Evolutionary conservation across 2,329 filamentous ascomycete genomes (phyloP).

Genomic region (Fusarium nematophilum): DNA sequence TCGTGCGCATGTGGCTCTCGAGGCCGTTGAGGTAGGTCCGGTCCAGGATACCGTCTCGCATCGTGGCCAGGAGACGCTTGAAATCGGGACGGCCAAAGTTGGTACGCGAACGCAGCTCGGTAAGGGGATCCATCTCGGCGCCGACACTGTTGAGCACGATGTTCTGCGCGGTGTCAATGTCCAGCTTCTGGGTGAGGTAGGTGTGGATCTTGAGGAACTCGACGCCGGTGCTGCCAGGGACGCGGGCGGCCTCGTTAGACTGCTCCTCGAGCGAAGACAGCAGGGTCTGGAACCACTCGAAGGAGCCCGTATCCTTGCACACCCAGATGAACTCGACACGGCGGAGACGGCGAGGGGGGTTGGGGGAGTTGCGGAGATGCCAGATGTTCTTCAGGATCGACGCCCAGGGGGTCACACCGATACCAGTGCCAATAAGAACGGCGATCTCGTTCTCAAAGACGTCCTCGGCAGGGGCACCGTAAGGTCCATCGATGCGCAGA

Average conservation of each 20-base stretch:
- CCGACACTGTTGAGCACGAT: constrained; percentile 97
- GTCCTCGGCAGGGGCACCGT: constrained; percentile 96
- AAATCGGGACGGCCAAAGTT: constrained; percentile 98
- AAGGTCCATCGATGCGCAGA: constrained; percentile 93
- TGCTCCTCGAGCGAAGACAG: constrained; percentile 91
- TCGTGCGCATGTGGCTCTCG: constrained; percentile 80
- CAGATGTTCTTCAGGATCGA: constrained; percentile 96
- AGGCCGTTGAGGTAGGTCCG: constrained; percentile 87
- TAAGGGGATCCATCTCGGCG: constrained; percentile 87
- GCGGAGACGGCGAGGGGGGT: constrained; percentile 87
- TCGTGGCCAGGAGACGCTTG: constrained; percentile 78
- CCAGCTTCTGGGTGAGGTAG: constrained; percentile 93
- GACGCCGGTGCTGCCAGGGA: constrained; percentile 73
- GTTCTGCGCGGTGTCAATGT: constrained; percentile 92
- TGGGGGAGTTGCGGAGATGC: constrained; percentile 90
- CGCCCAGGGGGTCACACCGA: constrained; percentile 89
- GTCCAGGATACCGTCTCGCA: constrained; percentile 89
- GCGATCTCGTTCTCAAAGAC: constrained; percentile 95
- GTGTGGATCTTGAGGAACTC: constrained; percentile 99
- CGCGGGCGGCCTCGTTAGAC: constrained; percentile 74
- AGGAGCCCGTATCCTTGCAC: constrained; percentile 93
- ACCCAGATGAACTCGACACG: constrained; percentile 99
- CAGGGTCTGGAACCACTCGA: constrained; percentile 98
- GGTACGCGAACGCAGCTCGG: constrained; percentile 87
- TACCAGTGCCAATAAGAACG: constrained; percentile 86